A percentile compares a stretch with the other conserved stretches of the same genome.
Conservation (phyloP, 2,329 filamentous ascomycete genomes). For the Paraphoma chrysanthemicola region DNA sequence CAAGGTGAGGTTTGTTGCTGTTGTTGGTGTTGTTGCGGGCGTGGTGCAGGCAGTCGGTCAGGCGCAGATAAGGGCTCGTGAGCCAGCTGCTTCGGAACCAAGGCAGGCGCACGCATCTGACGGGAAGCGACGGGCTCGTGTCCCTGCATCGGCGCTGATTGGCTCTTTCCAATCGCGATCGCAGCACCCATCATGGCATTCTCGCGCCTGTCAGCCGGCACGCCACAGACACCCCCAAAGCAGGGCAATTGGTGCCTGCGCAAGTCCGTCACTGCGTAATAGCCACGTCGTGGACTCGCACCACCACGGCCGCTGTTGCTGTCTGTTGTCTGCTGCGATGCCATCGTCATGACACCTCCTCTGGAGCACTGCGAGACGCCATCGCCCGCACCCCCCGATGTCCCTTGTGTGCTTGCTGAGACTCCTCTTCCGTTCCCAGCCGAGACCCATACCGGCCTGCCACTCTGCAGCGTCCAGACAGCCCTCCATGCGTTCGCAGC, state of each 20-base stretch:
- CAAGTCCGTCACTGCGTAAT: conserved; percentile 1
- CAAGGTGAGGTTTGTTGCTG: background rate
- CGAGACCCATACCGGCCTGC: conserved; percentile 29
- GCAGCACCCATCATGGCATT: background rate
- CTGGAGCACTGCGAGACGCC: background rate
- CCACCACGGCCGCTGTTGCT: background rate
- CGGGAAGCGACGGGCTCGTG: conserved; percentile 25
- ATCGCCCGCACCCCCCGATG: background rate
- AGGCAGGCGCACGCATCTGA: conserved; percentile 27
- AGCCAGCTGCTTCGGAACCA: conserved; percentile 19
- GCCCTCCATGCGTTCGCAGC: conserved; percentile 33
- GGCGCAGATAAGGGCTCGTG: conserved; percentile 21
- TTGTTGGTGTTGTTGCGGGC: conserved; percentile 4
- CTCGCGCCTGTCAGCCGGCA: conserved; percentile 6
- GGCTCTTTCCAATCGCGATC: conserved; percentile 1
- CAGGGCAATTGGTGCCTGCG: conserved; percentile 17
- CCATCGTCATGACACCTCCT: background rate
- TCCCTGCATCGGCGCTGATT: conserved; percentile 18
- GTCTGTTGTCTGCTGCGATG: background rate
- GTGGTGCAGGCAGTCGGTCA: background rate
- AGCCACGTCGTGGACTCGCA: background rate
- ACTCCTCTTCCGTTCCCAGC: conserved; percentile 33
- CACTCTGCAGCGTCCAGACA: conserved; percentile 19
- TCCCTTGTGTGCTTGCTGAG: background rate
- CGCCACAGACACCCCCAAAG: conserved; percentile 6